Evolutionary conservation across 148 eudicot species (phyloP).

Genomic region (Drosera capensis): DNA sequence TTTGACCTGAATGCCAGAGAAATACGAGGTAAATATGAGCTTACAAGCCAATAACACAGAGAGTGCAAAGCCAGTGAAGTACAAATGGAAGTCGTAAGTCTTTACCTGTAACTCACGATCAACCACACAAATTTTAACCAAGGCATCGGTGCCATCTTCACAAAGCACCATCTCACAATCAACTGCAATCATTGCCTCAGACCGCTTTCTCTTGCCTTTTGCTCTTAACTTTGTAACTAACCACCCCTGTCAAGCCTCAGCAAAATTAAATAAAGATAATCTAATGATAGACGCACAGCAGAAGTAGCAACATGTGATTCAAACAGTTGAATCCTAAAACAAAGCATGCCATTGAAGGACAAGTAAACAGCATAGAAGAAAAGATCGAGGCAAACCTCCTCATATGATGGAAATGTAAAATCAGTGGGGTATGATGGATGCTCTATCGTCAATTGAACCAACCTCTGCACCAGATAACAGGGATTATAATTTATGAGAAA

Average conservation of each 20-base stretch:
- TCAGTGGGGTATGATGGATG: conserved; percentile 46
- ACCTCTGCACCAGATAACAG: conserved; percentile 35
- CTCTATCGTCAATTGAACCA: conserved; percentile 57
- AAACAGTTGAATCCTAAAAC: too few species aligned
- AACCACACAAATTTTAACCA: conserved; percentile 75
- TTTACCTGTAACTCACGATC: conserved; percentile 60
- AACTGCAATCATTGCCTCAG: conserved; percentile 51
- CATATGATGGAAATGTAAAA: conserved; percentile 65
- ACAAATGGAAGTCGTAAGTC: too few species aligned
- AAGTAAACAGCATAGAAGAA: too few species aligned
- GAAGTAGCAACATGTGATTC: neutral
- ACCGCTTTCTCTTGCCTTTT: conserved; percentile 28
- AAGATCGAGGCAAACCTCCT: conserved; percentile 42
- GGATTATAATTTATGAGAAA: conserved; percentile 9
- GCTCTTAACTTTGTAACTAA: conserved; percentile 35
- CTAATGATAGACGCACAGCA: neutral
- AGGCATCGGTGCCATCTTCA: conserved; percentile 92
- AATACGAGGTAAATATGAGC: conserved; percentile 2
- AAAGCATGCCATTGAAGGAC: too few species aligned
- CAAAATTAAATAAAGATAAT: neutral
- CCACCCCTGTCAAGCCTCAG: conserved; percentile 52
- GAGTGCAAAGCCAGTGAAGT: too few species aligned
- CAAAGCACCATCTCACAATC: conserved; percentile 99
- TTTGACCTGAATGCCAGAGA: conserved; percentile 38
- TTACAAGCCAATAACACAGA: neutral